Evolutionary conservation across 257 asterid species (phyloP).

Genomic region (Solanum habrochaites): DNA sequence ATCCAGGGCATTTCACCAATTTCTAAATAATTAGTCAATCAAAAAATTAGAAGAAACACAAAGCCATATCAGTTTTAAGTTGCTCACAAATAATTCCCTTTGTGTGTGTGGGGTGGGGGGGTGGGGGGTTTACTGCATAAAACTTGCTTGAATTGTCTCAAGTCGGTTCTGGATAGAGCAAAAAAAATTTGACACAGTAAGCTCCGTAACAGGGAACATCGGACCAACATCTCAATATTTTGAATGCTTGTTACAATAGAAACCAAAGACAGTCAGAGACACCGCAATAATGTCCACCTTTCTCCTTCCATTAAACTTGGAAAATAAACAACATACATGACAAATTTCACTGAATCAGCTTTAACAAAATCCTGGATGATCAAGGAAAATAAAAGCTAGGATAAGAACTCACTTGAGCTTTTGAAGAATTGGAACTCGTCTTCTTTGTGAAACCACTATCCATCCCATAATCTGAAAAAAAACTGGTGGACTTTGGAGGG

Average conservation of each 20-base stretch:
- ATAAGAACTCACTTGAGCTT: constrained; percentile 52
- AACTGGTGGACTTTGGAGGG: constrained; percentile 53
- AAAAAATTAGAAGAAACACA: background rate
- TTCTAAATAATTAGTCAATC: background rate
- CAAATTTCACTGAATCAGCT: background rate
- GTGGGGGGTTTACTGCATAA: background rate
- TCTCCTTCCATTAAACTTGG: background rate
- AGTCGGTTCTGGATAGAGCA: background rate
- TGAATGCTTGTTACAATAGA: background rate
- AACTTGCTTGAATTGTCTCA: background rate
- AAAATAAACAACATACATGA: background rate
- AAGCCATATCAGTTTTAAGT: background rate
- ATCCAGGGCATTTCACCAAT: background rate
- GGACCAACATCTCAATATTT: background rate
- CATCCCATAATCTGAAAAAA: constrained; percentile 92
- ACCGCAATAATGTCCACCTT: background rate
- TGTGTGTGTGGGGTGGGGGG: too few relatives aligned
- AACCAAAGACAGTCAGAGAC: background rate
- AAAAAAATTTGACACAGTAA: background rate
- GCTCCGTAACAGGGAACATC: background rate
- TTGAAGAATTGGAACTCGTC: constrained; percentile 49
- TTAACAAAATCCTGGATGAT: background rate
- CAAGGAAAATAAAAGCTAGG: background rate
- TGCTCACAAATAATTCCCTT: background rate
- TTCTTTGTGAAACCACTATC: constrained; percentile 76